Conservation (phyloP, 192 early-diverging fungal species). For the Linderina pennispora region DNA sequence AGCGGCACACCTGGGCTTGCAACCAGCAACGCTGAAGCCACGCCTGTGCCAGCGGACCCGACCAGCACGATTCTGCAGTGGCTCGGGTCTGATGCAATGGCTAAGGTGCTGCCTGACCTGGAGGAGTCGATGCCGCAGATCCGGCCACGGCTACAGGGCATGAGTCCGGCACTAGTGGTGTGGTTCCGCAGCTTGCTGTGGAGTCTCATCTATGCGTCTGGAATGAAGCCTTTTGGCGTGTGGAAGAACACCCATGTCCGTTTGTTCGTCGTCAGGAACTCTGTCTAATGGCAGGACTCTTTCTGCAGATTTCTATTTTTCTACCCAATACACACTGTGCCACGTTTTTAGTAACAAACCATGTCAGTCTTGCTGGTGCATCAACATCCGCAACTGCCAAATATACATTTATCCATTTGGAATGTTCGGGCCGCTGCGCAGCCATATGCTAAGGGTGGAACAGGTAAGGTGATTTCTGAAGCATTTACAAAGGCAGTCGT, state of each 20-base stretch:
- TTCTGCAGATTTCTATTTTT: background rate
- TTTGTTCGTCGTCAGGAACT: conserved; percentile 48
- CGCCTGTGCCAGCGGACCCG: conserved; percentile 25
- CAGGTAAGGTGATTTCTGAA: too few relatives aligned
- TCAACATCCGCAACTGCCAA: too few relatives aligned
- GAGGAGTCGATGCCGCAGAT: conserved; percentile 49
- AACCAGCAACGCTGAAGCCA: conserved; percentile 25
- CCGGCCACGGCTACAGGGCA: conserved; percentile 53
- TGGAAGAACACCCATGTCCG: conserved; percentile 62
- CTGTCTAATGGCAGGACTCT: background rate
- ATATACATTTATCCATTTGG: too few relatives aligned
- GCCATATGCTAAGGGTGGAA: too few relatives aligned
- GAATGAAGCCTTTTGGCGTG: conserved; percentile 50
- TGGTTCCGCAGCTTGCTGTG: conserved; percentile 68
- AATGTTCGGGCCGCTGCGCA: too few relatives aligned
- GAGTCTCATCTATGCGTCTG: conserved; percentile 62
- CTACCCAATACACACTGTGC: too few relatives aligned
- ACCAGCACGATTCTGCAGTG: conserved; percentile 45
- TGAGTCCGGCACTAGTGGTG: conserved; percentile 52
- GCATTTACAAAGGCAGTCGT: too few relatives aligned
- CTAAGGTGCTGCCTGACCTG: conserved; percentile 24
- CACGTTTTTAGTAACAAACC: too few relatives aligned
- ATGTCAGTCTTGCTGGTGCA: too few relatives aligned
- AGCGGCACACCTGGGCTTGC: background rate
- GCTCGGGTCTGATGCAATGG: conserved; percentile 30